A percentile compares a stretch with the other conserved stretches of the same genome.
phyloP scores from a whole-genome alignment of 805 yeast genomes.

The Kodamaea sagamina region DNA sequence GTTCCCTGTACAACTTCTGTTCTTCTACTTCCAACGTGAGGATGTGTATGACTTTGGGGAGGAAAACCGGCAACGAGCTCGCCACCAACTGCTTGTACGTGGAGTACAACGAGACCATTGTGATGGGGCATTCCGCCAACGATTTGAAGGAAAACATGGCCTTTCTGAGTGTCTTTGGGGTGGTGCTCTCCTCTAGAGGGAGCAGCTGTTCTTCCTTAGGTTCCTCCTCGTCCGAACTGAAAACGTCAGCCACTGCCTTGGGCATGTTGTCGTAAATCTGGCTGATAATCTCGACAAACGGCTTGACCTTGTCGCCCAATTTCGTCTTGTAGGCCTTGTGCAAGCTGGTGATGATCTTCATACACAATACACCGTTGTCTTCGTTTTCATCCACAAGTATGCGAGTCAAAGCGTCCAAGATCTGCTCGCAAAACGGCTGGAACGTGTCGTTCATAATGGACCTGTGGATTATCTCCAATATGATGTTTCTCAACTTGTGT shows the following conservation, averaged over 20 bases:
- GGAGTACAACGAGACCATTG: constrained; percentile 89
- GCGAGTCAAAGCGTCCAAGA: constrained; percentile 59
- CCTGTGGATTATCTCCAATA: constrained; percentile 78
- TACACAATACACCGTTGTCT: constrained; percentile 89
- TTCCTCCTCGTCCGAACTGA: constrained; percentile 34
- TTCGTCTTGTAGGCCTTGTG: constrained; percentile 80
- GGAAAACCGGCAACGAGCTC: constrained; percentile 68
- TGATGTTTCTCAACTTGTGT: constrained; percentile 72
- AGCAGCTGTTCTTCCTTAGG: constrained; percentile 23
- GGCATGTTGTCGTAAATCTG: constrained; percentile 80
- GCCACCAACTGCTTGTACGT: constrained; percentile 77
- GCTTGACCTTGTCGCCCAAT: constrained; percentile 69
- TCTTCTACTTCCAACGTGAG: constrained; percentile 78
- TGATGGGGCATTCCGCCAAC: constrained; percentile 94
- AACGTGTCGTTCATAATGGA: constrained; percentile 81
- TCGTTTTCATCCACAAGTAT: constrained; percentile 81
- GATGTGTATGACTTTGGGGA: constrained; percentile 78
- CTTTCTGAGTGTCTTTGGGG: constrained; percentile 52
- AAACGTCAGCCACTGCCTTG: constrained; percentile 67
- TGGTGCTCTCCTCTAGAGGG: constrained; percentile 42
- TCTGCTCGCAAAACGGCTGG: constrained; percentile 63
- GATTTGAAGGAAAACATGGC: constrained; percentile 87
- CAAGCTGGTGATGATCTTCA: constrained; percentile 81
- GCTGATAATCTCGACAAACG: constrained; percentile 74
- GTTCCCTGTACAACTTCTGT: constrained; percentile 49